phyloP scores from a whole-genome alignment of 2,329 filamentous ascomycete genomes.

The Cercospora sojina region DNA sequence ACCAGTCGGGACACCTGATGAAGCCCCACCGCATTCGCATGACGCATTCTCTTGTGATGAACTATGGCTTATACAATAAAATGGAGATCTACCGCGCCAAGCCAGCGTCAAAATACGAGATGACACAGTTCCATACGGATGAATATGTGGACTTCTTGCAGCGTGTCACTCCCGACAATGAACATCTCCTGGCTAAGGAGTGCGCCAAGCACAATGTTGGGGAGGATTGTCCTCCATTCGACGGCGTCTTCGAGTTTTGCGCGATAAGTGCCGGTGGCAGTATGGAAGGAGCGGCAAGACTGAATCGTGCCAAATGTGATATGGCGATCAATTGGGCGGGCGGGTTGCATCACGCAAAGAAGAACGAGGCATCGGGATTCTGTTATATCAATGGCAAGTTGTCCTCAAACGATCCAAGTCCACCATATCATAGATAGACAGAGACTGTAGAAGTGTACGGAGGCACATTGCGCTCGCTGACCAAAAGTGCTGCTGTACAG shows the following conservation, averaged over 20 bases:
- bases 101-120: slow-evolving; percentile 63
- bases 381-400: slow-evolving; percentile 50
- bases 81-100: slow-evolving; percentile 63
- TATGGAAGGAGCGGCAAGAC: slow-evolving; percentile 68
- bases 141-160: slow-evolving; percentile 71
- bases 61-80: slow-evolving; percentile 69
- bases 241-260: slow-evolving; percentile 69
- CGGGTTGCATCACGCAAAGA: slow-evolving; percentile 52
- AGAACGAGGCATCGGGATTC: slow-evolving; percentile 50
- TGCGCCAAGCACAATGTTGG: slow-evolving; percentile 75
- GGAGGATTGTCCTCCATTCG: slow-evolving; percentile 64
- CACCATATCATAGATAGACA: background rate
- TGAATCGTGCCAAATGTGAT: slow-evolving; percentile 68
- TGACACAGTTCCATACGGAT: slow-evolving; percentile 72
- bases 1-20: slow-evolving; percentile 70
- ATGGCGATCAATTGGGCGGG: slow-evolving; percentile 59
- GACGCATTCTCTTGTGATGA: slow-evolving; percentile 66
- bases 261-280: slow-evolving; percentile 68
- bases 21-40: slow-evolving; percentile 68
- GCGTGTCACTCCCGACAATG: slow-evolving; percentile 98
- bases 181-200: slow-evolving; percentile 80
- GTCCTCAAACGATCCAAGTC: background rate
- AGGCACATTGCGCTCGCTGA: background rate
- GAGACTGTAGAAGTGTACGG: background rate
- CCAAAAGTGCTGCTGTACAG: slow-evolving; percentile 39